phyloP scores from a whole-genome alignment of 2,329 filamentous ascomycete species.

The Coleophoma cylindrospora region DNA sequence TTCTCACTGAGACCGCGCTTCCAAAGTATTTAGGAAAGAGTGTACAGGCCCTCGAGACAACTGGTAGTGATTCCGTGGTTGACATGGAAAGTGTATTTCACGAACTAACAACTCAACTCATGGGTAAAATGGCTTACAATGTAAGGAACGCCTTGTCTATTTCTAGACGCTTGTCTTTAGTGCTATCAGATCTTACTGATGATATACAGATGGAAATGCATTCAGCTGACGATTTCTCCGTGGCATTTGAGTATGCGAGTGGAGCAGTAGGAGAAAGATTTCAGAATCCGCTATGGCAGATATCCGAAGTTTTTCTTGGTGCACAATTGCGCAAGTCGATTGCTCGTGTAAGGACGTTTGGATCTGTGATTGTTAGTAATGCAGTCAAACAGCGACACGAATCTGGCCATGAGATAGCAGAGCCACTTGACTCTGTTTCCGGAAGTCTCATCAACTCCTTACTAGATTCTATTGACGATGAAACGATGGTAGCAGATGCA shows the following conservation, averaged over 20 bases:
- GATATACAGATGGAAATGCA: slow-evolving; percentile 56
- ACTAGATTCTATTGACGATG: slow-evolving; percentile 49
- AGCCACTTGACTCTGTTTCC: slow-evolving; percentile 31
- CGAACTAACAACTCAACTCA: slow-evolving; percentile 59
- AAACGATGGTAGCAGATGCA: slow-evolving; percentile 55
- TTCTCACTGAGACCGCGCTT: slow-evolving; percentile 51
- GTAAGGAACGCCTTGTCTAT: slow-evolving; percentile 19
- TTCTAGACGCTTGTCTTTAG: neutral
- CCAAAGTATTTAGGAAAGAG: slow-evolving; percentile 46
- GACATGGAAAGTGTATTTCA: slow-evolving; percentile 58
- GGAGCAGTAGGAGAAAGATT: slow-evolving; percentile 56
- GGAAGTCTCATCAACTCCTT: slow-evolving; percentile 57
- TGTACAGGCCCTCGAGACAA: slow-evolving; percentile 30
- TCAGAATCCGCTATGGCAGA: slow-evolving; percentile 58
- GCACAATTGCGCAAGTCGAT: slow-evolving; percentile 43
- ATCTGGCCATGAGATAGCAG: slow-evolving; percentile 10
- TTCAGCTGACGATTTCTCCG: slow-evolving; percentile 52
- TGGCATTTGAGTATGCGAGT: slow-evolving; percentile 58
- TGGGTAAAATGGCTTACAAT: slow-evolving; percentile 65
- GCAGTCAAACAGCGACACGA: slow-evolving; percentile 38
- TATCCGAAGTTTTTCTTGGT: slow-evolving; percentile 52
- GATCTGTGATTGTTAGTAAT: slow-evolving; percentile 49
- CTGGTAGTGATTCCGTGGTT: slow-evolving; percentile 26
- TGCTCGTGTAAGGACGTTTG: slow-evolving; percentile 46
- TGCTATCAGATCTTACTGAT: slow-evolving; percentile 4